Percentiles rank a stretch among this genome's conserved stretches.
Conservation (phyloP, 2,329 filamentous ascomycete species). For the Colletotrichum tofieldiae region DNA sequence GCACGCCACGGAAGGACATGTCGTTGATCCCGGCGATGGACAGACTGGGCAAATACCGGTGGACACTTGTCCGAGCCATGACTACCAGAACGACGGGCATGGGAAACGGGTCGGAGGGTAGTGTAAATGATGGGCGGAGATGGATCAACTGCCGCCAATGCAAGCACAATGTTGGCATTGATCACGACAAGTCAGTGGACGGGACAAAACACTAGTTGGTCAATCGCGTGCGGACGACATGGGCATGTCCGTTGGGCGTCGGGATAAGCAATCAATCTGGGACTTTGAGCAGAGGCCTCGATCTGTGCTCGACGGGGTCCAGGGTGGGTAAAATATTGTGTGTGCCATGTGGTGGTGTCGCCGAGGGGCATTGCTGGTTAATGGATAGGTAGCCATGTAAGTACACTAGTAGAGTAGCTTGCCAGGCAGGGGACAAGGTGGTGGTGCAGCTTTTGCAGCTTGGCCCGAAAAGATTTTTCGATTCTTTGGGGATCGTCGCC, state of each 20-base stretch:
- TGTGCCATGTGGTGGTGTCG: background rate
- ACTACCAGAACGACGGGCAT: background rate
- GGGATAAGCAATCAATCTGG: conserved; percentile 36
- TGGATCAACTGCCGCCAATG: conserved; percentile 1
- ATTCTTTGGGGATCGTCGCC: conserved; percentile 18
- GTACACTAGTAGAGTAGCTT: background rate
- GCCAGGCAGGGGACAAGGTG: background rate
- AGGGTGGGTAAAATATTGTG: background rate
- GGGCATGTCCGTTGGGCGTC: background rate
- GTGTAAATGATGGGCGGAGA: background rate
- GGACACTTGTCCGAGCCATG: background rate
- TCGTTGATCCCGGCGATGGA: background rate
- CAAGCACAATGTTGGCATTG: background rate
- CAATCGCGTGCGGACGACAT: background rate
- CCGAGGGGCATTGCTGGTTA: conserved; percentile 1
- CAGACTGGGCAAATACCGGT: conserved; percentile 14
- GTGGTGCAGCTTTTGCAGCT: conserved; percentile 7
- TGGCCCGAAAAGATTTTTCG: conserved; percentile 3
- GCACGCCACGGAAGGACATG: background rate
- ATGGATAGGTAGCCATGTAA: background rate
- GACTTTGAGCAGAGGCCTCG: conserved; percentile 30
- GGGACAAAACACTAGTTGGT: background rate
- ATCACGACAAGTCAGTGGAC: background rate
- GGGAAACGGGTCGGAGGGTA: background rate
- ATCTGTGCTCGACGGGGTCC: conserved; percentile 23